Evolutionary conservation across 2,329 filamentous ascomycete genomes (phyloP), one percentile per base, ranked within the genome.

Genomic region (Colletotrichum sojae): DNA sequence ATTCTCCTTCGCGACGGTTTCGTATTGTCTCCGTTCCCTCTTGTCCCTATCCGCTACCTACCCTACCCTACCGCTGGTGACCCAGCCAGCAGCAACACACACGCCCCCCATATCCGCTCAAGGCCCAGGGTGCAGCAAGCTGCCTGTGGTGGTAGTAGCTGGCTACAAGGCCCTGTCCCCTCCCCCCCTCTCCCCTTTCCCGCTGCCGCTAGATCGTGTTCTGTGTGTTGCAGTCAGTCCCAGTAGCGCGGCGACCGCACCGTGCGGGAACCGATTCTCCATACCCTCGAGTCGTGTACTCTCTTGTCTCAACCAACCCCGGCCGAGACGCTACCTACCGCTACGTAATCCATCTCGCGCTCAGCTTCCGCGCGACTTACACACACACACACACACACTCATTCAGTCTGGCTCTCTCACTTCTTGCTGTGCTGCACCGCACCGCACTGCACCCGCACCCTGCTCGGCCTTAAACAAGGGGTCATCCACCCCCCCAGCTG

Each of bases 271-370:
- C 45, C 20, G 8, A 58, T 60, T 55, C 45, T 22, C 57, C 57
- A 62, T 70, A 67, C 63, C 67, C 63, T 70, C 67, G 63, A 70
- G 36, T 70, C 67, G 55, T 57, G 67, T 70, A 70, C 63, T 63
- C 63, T 70, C 55, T 63, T 66, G 67, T 70, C 67, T 70, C 67
- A 63, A 55, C 63, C 67, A 67, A 56, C 67, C 67, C 67, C 63
- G 63, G 63, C 63, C 67, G 67, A 70, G 67, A 70, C 67, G 67
- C 66, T 69, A 69, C 66, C 66, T 69, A 45, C 66, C 63, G 63
- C 67, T 71, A 71, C 68, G 68, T 71, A 71, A 71, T 71, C 54
- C 58, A 71, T 68, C 65, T 70, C 59, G 59, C 58, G 65, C 68
- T 64, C 59, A 68, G 59, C 64, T 69, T 71, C 60, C 59, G 68